Evolutionary conservation across 2,329 filamentous ascomycete species (phyloP).

Genomic region (Talaromyces sp.): DNA sequence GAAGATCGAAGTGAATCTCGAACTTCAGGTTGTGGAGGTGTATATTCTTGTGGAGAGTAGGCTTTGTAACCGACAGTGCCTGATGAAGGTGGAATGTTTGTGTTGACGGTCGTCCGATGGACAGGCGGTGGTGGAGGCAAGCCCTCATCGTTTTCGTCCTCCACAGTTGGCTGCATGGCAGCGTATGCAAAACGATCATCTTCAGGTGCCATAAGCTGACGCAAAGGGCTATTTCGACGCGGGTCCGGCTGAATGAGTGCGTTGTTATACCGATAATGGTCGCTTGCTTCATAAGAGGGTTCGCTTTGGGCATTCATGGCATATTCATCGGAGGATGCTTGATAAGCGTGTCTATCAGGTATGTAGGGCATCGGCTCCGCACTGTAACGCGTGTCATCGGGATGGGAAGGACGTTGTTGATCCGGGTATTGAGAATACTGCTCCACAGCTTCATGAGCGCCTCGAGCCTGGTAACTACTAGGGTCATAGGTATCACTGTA

Average conservation of each 20-base stretch:
- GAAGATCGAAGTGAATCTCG: not conserved
- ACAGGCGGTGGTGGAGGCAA: slow-evolving; percentile 35
- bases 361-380: slow-evolving; percentile 9
- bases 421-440: slow-evolving; percentile 6
- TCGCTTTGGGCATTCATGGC: not conserved
- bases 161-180: slow-evolving; percentile 48
- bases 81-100: slow-evolving; percentile 26
- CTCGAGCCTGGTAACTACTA: slow-evolving; percentile 3
- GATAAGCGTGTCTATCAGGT: not conserved
- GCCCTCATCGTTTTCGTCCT: slow-evolving; percentile 42
- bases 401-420: not conserved
- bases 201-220: slow-evolving; percentile 24
- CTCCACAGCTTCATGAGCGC: slow-evolving; percentile 4
- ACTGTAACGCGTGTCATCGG: slow-evolving; percentile 7
- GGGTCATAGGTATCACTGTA: slow-evolving; percentile 1
- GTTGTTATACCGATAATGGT: slow-evolving; percentile 47
- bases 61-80: slow-evolving; percentile 27
- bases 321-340: slow-evolving; percentile 2
- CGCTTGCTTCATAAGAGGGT: slow-evolving; percentile 5
- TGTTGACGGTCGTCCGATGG: slow-evolving; percentile 32
- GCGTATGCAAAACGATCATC: slow-evolving; percentile 38
- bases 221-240: slow-evolving; percentile 30
- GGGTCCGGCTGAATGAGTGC: slow-evolving; percentile 35
- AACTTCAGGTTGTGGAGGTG: slow-evolving; percentile 15
- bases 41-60: slow-evolving; percentile 28